phyloP scores from a whole-genome alignment of 2,329 filamentous ascomycete species.

The Beauveria sp. region DNA sequence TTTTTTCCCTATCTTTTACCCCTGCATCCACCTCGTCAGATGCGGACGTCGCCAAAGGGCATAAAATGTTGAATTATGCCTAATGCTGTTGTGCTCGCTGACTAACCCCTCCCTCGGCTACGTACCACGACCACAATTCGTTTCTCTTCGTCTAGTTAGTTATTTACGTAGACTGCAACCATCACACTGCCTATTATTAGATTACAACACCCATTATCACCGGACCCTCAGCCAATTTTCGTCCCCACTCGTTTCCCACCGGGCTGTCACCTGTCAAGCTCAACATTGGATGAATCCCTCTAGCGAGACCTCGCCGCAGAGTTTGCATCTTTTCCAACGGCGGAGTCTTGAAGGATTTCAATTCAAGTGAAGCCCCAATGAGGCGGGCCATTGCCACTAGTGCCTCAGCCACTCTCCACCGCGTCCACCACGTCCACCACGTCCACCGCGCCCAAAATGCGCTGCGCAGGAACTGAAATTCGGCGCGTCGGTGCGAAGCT shows the following conservation, averaged over 20 bases:
- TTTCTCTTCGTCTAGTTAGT: too few relatives aligned
- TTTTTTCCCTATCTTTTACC: neutral
- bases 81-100: neutral
- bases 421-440: neutral
- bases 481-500: neutral
- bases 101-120: neutral
- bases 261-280: too few relatives aligned
- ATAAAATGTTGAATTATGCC: conserved; percentile 8
- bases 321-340: neutral
- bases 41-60: neutral
- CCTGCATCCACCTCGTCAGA: neutral
- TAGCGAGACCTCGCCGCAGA: neutral
- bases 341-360: too few relatives aligned
- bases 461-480: neutral
- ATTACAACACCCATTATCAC: too few relatives aligned
- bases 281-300: too few relatives aligned
- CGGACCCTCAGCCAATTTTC: too few relatives aligned
- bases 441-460: neutral
- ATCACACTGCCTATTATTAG: neutral
- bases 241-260: too few relatives aligned
- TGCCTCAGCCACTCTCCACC: conserved; percentile 4
- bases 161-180: too few relatives aligned
- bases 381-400: neutral
- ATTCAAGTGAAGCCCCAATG: neutral
- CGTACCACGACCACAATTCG: too few relatives aligned